Evolutionary conservation across 2,329 filamentous ascomycete genomes (phyloP).

Genomic region (Periglandula ipomoeae): DNA sequence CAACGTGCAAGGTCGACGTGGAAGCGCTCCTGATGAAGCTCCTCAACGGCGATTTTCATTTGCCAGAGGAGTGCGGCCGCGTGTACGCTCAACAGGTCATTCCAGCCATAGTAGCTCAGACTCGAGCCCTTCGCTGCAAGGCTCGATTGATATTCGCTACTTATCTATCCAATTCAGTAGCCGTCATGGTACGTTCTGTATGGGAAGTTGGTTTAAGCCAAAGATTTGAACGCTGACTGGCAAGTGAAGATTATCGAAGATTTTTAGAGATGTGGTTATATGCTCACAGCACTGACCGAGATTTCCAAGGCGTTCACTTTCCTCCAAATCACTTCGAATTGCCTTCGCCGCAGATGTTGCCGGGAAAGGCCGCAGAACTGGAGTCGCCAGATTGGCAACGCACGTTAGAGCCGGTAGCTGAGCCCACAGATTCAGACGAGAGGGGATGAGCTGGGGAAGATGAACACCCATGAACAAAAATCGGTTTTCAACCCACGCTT

Average conservation of each 20-base stretch:
- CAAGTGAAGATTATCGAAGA: constrained; percentile 30
- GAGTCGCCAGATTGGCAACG: constrained; percentile 7
- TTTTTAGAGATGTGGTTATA: constrained; percentile 38
- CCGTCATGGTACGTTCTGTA: constrained; percentile 31
- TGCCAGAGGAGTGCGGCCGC: constrained; percentile 31
- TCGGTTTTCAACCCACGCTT: too few species aligned
- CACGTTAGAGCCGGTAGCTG: constrained; percentile 4
- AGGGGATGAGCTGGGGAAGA: constrained; percentile 1
- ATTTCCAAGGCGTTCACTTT: constrained; percentile 36
- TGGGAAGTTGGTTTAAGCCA: background rate
- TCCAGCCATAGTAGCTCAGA: constrained; percentile 13
- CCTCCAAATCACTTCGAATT: constrained; percentile 37
- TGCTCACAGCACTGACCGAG: constrained; percentile 36
- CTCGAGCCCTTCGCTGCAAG: constrained; percentile 13
- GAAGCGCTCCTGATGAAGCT: constrained; percentile 29
- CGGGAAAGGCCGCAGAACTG: constrained; percentile 14
- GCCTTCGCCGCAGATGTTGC: constrained; percentile 35
- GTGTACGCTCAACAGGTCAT: constrained; percentile 23
- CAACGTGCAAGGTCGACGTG: constrained; percentile 29
- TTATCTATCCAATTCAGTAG: constrained; percentile 41
- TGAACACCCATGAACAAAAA: background rate
- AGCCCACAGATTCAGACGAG: constrained; percentile 2
- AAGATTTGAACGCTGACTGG: background rate
- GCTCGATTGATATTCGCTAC: constrained; percentile 34
- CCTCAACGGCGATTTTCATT: constrained; percentile 33